Conservation (phyloP, 805 yeast genomes). For the Metschnikowia amazonensis region DNA sequence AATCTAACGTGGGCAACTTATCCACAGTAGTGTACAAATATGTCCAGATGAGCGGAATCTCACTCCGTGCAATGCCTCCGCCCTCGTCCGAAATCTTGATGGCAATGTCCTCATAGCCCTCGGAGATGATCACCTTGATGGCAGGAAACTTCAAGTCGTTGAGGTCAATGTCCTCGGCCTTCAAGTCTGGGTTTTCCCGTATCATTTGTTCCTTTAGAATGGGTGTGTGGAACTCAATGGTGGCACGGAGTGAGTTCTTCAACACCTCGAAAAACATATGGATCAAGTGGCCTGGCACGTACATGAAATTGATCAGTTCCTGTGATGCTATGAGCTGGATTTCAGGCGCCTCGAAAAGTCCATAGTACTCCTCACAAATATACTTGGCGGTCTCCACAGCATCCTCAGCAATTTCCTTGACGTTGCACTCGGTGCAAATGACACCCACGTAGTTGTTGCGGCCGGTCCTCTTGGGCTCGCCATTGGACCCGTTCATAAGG, state of each 20-base stretch:
- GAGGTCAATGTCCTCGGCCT: conserved; percentile 38
- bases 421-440: conserved; percentile 79
- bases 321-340: conserved; percentile 74
- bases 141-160: conserved; percentile 76
- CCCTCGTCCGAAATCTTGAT: conserved; percentile 91
- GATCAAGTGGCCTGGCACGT: conserved; percentile 88
- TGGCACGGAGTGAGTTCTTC: conserved; percentile 84
- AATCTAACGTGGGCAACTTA: conserved; percentile 61
- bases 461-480: conserved; percentile 8
- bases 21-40: conserved; percentile 86
- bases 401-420: conserved; percentile 77
- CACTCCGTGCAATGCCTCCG: conserved; percentile 86
- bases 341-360: conserved; percentile 79
- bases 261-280: conserved; percentile 88
- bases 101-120: conserved; percentile 87
- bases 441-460: conserved; percentile 77
- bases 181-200: conserved; percentile 40
- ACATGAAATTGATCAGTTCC: conserved; percentile 73
- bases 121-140: conserved; percentile 79
- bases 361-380: conserved; percentile 89
- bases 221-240: conserved; percentile 73
- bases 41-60: conserved; percentile 84
- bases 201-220: conserved; percentile 37
- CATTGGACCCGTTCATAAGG: conserved; percentile 33
- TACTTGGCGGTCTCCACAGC: conserved; percentile 88